Evolutionary conservation across 495 filamentous ascomycete genomes (phyloP).

Genomic region (Tuber magnatum): DNA sequence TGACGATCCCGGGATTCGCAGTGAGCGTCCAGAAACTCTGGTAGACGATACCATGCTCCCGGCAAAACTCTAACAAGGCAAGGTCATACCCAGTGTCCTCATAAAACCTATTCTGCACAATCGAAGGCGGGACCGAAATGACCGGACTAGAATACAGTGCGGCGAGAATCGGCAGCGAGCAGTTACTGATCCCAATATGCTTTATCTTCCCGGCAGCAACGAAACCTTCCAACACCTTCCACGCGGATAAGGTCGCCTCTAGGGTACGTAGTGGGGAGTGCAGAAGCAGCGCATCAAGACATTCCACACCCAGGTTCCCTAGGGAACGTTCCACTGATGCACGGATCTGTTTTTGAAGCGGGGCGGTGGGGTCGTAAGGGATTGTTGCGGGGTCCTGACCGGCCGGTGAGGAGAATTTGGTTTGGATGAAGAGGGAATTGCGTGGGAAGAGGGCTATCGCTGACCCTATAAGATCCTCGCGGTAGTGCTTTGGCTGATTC

Average conservation of each 20-base stretch:
- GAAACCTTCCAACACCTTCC: conserved; percentile 56
- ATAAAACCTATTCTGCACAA: conserved; percentile 74
- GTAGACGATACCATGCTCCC: conserved; percentile 54
- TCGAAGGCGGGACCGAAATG: conserved; percentile 50
- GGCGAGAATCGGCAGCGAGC: conserved; percentile 49
- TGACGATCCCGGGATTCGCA: conserved; percentile 57
- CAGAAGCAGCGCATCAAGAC: conserved; percentile 66
- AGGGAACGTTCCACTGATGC: conserved; percentile 61
- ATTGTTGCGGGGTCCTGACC: conserved; percentile 55
- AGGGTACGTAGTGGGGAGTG: conserved; percentile 60
- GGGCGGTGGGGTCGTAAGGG: conserved; percentile 53
- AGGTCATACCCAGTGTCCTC: conserved; percentile 55
- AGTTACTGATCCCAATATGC: conserved; percentile 68
- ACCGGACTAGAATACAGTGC: conserved; percentile 46
- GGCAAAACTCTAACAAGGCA: conserved; percentile 56
- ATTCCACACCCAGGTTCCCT: conserved; percentile 55
- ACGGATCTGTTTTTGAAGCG: conserved; percentile 56
- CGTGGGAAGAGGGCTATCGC: conserved; percentile 46
- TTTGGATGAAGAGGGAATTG: conserved; percentile 56
- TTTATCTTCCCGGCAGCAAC: conserved; percentile 55
- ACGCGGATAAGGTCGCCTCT: conserved; percentile 57
- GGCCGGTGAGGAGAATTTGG: conserved; percentile 63
- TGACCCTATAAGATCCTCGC: conserved; percentile 62
- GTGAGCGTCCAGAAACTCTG: conserved; percentile 77
- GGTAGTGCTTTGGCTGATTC: conserved; percentile 71